Base-by-base conservation (phyloP, 2,329 filamentous ascomycete genomes). In the Fusarium subtropicale region DNA sequence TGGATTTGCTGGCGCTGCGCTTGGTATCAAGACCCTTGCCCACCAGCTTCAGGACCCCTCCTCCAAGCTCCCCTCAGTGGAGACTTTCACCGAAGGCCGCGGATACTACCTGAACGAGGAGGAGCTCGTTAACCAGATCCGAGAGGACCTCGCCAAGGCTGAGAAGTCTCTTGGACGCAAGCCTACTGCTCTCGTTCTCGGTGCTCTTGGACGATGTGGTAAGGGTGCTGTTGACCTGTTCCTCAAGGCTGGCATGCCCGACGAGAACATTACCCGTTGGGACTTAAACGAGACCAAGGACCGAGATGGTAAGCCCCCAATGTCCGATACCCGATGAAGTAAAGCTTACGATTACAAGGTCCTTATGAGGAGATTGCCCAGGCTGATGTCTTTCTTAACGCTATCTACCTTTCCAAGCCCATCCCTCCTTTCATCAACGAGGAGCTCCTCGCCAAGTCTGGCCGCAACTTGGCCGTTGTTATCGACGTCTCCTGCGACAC, bases 151-250 rank as follows among this genome's bases (percentile, higher is more conserved):
- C 60, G 81, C 84, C 39, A 88, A 94, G 73, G 90, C 97, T 71
- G 92, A 92, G 84, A 87, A 88, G 75, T 86, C 88, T 39, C 83
- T 97, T 28, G 87, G 88, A 75, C 79, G 80, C 30, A 89, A 92
- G 73, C 94, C 94, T 7, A 88, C 88, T 67, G 88, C 94, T 64
- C 87, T 98, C 64, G 90, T 97, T 55, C 95, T 97, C 69, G 95
- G 95, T 68, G 93, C 88, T 3, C 84, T 91, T n/a, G 91, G 92
- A 41, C 89, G 94, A 71, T 97, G 94, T 77, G 94, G 94, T 58
- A 88, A 87, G 46, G 95, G 95, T 66, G 94, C 94, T 22, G 90
- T 95, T 38, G 92, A 97, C 73, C 84, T 95, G 62, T 92, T 92
- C 79, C 83, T 88, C 72, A 89, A 90, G 80, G 90, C 90, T 16